Evolutionary conservation across 352 stramenopile species (phyloP).

Genomic region (Thalassiosira oceanica): DNA sequence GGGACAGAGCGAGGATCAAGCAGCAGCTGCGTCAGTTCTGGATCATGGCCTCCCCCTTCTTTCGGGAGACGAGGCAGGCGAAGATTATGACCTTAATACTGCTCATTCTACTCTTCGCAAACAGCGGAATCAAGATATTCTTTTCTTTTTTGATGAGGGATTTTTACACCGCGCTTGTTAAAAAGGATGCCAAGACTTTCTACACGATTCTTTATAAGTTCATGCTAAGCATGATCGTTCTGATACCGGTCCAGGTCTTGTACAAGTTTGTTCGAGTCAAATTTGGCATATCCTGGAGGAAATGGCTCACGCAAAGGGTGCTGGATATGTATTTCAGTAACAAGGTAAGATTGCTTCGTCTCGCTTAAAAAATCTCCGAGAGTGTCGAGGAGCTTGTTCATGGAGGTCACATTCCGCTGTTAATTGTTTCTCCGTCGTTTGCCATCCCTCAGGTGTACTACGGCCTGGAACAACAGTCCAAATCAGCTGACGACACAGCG

Average conservation of each 20-base stretch:
- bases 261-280: constrained; percentile 65
- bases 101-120: constrained; percentile 78
- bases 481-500: constrained; percentile 1
- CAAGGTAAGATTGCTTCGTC: not conserved
- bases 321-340: constrained; percentile 70
- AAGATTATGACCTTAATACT: constrained; percentile 71
- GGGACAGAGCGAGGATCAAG: not conserved
- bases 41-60: constrained; percentile 72
- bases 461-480: constrained; percentile 60
- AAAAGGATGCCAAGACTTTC: constrained; percentile 79
- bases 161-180: constrained; percentile 82
- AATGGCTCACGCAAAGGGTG: constrained; percentile 84
- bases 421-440: not conserved
- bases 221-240: constrained; percentile 78
- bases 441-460: constrained; percentile 78
- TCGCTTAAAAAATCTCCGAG: too few relatives aligned
- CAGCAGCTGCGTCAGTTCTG: constrained; percentile 28
- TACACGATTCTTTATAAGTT: constrained; percentile 76
- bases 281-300: constrained; percentile 77
- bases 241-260: constrained; percentile 75
- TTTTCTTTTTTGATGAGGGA: constrained; percentile 84
- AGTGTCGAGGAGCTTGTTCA: too few relatives aligned
- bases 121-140: constrained; percentile 75
- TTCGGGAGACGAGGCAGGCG: constrained; percentile 37
- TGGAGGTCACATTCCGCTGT: not conserved